Evolutionary conservation across 148 eudicot species (phyloP).

Genomic region (Suaeda aralocaspica): DNA sequence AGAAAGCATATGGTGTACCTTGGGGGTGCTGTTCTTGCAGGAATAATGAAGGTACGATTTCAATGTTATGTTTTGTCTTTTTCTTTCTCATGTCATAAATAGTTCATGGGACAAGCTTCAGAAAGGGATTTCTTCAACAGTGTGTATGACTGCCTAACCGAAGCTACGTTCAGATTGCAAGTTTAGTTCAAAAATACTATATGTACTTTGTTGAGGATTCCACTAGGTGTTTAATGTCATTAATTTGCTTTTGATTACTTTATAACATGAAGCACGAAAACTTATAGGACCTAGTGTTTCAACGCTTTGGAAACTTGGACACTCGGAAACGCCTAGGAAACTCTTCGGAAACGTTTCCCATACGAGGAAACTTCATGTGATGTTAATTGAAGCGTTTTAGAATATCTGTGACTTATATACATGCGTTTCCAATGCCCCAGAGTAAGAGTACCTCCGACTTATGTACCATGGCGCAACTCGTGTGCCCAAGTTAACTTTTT

Average conservation of each 20-base stretch:
- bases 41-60: slow-evolving; percentile 82
- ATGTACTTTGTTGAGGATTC: background rate
- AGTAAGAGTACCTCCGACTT: no score
- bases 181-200: background rate
- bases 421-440: no score
- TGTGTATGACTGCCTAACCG: background rate
- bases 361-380: no score
- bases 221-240: background rate
- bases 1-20: slow-evolving; percentile 99
- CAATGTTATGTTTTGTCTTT: background rate
- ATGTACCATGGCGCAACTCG: no score
- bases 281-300: no score
- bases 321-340: no score
- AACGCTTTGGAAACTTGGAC: no score
- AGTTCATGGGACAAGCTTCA: background rate
- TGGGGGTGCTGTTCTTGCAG: slow-evolving; percentile 99
- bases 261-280: no score
- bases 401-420: no score
- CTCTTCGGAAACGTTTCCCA: no score
- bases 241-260: background rate
- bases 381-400: no score
- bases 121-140: background rate
- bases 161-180: background rate
- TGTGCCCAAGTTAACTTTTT: no score
- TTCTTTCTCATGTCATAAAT: background rate